Evolutionary conservation across 1,284 basidiomycete species (phyloP).

Genomic region (Ceratobasidium sp.): DNA sequence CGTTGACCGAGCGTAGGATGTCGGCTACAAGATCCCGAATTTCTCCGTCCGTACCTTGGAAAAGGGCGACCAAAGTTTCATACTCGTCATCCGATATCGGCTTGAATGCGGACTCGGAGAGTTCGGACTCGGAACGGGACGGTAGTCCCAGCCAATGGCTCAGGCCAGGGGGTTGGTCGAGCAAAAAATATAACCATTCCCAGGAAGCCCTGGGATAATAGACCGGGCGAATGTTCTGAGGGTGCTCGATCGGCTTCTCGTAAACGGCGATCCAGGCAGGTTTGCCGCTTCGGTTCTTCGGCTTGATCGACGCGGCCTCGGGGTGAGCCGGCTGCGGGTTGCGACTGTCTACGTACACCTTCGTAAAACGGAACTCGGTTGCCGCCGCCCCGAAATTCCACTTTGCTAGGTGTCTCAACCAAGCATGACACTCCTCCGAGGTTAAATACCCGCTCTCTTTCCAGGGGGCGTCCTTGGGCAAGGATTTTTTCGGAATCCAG

Average conservation of each 20-base stretch:
- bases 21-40: background rate
- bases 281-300: background rate
- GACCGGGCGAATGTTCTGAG: background rate
- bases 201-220: background rate
- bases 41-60: background rate
- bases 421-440: background rate
- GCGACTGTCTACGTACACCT: background rate
- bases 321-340: background rate
- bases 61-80: no score
- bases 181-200: background rate
- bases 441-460: background rate
- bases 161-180: background rate
- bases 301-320: background rate
- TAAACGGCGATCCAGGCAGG: background rate
- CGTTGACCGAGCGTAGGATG: background rate
- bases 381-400: background rate
- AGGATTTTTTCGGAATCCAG: background rate
- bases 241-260: background rate
- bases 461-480: background rate
- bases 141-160: background rate
- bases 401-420: background rate
- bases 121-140: background rate
- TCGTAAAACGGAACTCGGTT: background rate
- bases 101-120: background rate
- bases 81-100: background rate